Conservation (phyloP, 1,284 basidiomycete species). For the Leccinum subatratum region DNA sequence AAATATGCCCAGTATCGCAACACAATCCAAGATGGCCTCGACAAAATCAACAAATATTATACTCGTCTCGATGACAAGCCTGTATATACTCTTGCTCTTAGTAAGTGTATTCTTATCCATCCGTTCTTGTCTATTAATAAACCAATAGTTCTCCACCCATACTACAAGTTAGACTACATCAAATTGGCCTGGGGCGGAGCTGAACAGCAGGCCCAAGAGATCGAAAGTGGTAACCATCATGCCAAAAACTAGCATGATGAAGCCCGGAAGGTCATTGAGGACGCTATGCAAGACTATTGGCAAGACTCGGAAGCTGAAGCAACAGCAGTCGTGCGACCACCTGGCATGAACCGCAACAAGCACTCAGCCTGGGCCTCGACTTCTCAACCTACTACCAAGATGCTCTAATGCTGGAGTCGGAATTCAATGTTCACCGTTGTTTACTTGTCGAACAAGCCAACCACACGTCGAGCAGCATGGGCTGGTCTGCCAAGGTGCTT, state of each 20-base stretch:
- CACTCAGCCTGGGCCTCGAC: too few relatives aligned
- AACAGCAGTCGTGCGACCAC: not conserved
- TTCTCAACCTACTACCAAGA: not conserved
- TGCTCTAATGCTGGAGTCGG: not conserved
- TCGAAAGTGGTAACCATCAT: not conserved
- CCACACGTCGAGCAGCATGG: not conserved
- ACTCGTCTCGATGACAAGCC: too few relatives aligned
- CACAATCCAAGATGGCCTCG: too few relatives aligned
- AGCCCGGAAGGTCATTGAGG: not conserved
- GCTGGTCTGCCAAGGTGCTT: not conserved
- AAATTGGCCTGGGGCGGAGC: not conserved
- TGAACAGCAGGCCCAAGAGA: not conserved
- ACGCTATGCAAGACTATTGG: not conserved
- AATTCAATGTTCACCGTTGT: not conserved
- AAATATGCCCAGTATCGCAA: too few relatives aligned
- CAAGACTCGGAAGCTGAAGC: not conserved
- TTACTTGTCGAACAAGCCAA: not conserved
- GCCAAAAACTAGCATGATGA: too few relatives aligned
- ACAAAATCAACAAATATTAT: too few relatives aligned
- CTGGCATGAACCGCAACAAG: not conserved
- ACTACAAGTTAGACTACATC: not conserved
- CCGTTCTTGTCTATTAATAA: too few relatives aligned
- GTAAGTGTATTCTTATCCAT: too few relatives aligned
- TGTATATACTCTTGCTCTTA: too few relatives aligned
- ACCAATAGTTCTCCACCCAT: too few relatives aligned